Conservation (phyloP, 495 filamentous ascomycete species). For the Sphaerosporella brunnea region DNA sequence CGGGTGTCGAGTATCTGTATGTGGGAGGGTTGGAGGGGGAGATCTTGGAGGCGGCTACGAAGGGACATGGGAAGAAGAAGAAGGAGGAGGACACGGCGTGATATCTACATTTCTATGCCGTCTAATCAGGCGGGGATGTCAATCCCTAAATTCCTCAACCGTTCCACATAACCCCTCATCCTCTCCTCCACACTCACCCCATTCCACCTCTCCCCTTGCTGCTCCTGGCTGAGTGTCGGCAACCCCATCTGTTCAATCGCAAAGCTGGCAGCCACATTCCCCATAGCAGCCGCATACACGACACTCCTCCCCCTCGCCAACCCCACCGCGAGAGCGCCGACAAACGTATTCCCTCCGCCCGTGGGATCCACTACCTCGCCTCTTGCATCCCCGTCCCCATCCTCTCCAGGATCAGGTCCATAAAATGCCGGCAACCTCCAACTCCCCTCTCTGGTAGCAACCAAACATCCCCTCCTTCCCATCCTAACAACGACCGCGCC, state of each 20-base stretch:
- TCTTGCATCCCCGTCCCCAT: constrained; percentile 17
- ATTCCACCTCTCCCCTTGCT: constrained; percentile 63
- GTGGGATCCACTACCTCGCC: constrained; percentile 70
- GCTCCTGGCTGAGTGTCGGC: constrained; percentile 39
- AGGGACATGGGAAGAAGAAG: constrained; percentile 45
- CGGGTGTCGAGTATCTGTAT: constrained; percentile 54
- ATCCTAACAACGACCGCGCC: constrained; percentile 37
- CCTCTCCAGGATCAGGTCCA: no score
- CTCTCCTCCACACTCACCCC: constrained; percentile 37
- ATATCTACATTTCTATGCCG: no score
- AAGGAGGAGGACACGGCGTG: not conserved
- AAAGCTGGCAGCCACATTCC: constrained; percentile 75
- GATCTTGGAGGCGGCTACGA: constrained; percentile 62
- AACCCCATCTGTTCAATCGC: constrained; percentile 87
- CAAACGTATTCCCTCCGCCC: constrained; percentile 86
- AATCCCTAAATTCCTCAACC: constrained; percentile 16
- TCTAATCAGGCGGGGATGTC: no score
- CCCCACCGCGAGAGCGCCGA: constrained; percentile 66
- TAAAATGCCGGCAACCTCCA: constrained; percentile 39
- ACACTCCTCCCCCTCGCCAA: constrained; percentile 45
- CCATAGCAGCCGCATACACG: constrained; percentile 56
- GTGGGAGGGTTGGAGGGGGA: constrained; percentile 62
- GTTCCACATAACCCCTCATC: constrained; percentile 34
- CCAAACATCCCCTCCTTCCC: constrained; percentile 32
- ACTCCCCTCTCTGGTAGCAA: constrained; percentile 21